Evolutionary conservation across 2,329 filamentous ascomycete species (phyloP), one percentile per base, ranked within the genome.

Genomic region (Bisporella sp.): DNA sequence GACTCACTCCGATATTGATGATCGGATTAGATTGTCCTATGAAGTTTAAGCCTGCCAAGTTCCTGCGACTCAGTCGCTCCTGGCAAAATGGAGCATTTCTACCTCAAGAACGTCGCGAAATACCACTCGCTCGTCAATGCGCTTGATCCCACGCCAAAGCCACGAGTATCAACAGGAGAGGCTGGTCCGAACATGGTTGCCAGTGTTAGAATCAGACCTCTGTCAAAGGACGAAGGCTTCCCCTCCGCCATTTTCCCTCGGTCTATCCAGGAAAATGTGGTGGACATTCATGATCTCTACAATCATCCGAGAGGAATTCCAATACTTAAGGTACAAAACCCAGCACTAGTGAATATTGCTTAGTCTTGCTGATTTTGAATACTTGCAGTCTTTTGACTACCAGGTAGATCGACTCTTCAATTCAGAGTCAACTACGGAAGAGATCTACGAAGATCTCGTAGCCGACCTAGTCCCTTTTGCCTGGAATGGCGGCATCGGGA

Each of bases 401-500:
- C 37, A 47, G 31, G 46, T 54, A 31, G 53, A 57, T 47, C 12
- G 35, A 12, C 11, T 53, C 32, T 59, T 50, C 37, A 48, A 44
- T 3, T 41, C 53, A 30, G 31, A 53, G 3, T 41, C 39, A 35
- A 51, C 45, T 1, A 53, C 57, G 0, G 50, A 56, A 35, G 39
- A 49, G 32, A 46, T 61, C n/a, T 59, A 61, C 21, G 31, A 57
- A 7, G 37, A 48, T 13, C 45, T 51, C 28, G 52, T 48, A 4
- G 46, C 31, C 5, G 40, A 46, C 2, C 33, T 56, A 12, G 48
- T 56, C 8, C 54, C 50, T 2, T 53, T 46, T 12, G 46, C 50
- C 9, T 59, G 71, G 70, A 56, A 64, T 28, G 74, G 75, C 9
- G 72, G 73, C 13, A 66, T 76, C 28, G 68, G 69, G 12, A 76